Base-by-base conservation (phyloP, 108 stramenopile genomes). In the Cyclotella cryptica region DNA sequence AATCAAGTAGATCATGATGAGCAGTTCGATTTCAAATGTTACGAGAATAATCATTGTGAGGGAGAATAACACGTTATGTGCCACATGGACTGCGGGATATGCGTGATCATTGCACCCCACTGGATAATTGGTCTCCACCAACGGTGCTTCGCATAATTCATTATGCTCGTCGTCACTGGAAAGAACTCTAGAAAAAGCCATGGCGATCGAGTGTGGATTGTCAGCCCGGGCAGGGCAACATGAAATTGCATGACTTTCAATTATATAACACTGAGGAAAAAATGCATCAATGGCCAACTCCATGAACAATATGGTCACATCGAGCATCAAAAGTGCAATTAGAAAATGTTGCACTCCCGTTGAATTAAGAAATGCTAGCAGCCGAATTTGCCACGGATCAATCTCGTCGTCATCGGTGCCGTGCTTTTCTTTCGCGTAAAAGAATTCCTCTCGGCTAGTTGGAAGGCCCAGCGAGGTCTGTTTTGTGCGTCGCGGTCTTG, bases 301-400 rank as follows among this genome's bases (percentile, higher is more conserved):
- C 17, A 51, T 42, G 54, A 83, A 83, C 9, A 83, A 53, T 40
- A 83, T 59, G 17, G 70, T 28, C 18, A 83, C 81, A 62, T 83
- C 81, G 39, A 78, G 42, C n/a, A 78, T 59, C 10, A 83, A 71
- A 22, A 83, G 70, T 21, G 40, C 41, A 22, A 77, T 61, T 26
- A 78, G 72, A 29, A 74, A 49, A 52, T 67, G 63, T 60, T 83
- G 76, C 17, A 83, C 46, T 28, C 24, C n/a, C 11, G 65, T 40
- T 30, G 72, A 78, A 66, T 77, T 77, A 39, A 83, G 57, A 19
- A 78, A 65, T 44, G 58, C 52, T 22, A 82, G 55, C 46, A 66
- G n/a, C 39, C 51, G 63, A 17, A 83, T 43, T 71, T 83, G 81
- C 81, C 81, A 83, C 11, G 79, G 64, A 44, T 69, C 72, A n/a